phyloP scores from a whole-genome alignment of 2,329 filamentous ascomycete species.

The Ceratocystis huliohia region DNA sequence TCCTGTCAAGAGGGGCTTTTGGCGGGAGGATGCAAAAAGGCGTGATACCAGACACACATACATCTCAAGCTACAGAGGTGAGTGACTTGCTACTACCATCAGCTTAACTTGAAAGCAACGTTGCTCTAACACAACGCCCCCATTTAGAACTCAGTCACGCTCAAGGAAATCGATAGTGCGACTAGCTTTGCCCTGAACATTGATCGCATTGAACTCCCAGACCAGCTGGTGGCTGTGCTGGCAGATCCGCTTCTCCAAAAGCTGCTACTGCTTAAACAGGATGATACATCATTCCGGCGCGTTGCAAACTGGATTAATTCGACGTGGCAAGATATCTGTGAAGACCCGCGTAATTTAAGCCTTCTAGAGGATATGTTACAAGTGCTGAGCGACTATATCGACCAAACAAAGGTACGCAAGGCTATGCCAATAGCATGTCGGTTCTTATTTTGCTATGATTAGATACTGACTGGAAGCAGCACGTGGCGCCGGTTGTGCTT shows the following conservation, averaged over 20 bases:
- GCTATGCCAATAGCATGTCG: conserved; percentile 17
- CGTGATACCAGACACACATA: conserved; percentile 57
- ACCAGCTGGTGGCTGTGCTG: conserved; percentile 66
- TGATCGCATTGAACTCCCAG: conserved; percentile 68
- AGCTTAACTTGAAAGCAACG: background rate
- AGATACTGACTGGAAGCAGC: conserved; percentile 25
- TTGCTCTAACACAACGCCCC: background rate
- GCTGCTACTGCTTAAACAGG: conserved; percentile 52
- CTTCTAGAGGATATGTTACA: conserved; percentile 42
- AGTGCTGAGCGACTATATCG: conserved; percentile 43
- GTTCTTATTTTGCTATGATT: background rate
- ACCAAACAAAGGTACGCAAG: conserved; percentile 39
- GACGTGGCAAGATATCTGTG: conserved; percentile 42
- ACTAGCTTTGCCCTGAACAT: conserved; percentile 57
- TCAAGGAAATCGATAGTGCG: conserved; percentile 68
- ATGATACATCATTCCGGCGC: conserved; percentile 38
- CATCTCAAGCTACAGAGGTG: conserved; percentile 58
- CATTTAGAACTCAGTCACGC: conserved; percentile 44
- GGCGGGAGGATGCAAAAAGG: conserved; percentile 28
- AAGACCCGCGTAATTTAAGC: conserved; percentile 38
- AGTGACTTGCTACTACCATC: conserved; percentile 19
- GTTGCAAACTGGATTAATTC: conserved; percentile 47
- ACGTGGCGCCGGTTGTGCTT: conserved; percentile 37
- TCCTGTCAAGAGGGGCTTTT: conserved; percentile 42
- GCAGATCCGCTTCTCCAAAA: conserved; percentile 69